Conservation (phyloP, 2,329 filamentous ascomycete species). For the Aureobasidium sp. region DNA sequence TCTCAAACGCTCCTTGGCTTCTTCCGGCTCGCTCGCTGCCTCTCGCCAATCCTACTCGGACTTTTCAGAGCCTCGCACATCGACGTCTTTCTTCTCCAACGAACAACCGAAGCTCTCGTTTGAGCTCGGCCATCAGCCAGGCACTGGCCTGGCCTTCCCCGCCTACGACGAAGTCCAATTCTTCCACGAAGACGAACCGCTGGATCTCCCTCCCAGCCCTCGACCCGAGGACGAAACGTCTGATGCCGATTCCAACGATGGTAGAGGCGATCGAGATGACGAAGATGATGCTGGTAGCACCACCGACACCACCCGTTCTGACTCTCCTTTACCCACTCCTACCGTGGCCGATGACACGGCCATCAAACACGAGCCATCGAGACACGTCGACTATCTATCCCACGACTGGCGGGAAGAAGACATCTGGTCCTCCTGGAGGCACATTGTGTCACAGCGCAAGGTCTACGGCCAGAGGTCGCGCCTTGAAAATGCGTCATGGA, state of each 20-base stretch:
- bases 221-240: constrained; percentile 16
- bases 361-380: constrained; percentile 65
- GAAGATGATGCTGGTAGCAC: constrained; percentile 41
- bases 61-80: constrained; percentile 29
- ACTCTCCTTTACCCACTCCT: constrained; percentile 50
- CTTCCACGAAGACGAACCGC: constrained; percentile 19
- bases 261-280: constrained; percentile 32
- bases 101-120: constrained; percentile 58
- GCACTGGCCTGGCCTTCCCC: constrained; percentile 41
- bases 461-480: constrained; percentile 75
- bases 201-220: constrained; percentile 35
- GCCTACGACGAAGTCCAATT: constrained; percentile 33
- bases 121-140: constrained; percentile 47
- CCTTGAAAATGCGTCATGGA: constrained; percentile 93
- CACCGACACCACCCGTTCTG: constrained; percentile 51
- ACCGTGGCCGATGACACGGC: constrained; percentile 74
- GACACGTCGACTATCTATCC: constrained; percentile 92
- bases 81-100: constrained; percentile 55
- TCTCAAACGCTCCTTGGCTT: constrained; percentile 27
- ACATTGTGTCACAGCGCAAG: constrained; percentile 72
- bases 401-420: constrained; percentile 93
- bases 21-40: constrained; percentile 22
- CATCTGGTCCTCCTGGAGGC: constrained; percentile 95
- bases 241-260: constrained; percentile 30
- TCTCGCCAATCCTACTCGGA: constrained; percentile 25